Percentiles rank a stretch among this genome's conserved stretches.
Evolutionary conservation across 495 filamentous ascomycete genomes (phyloP).

Genomic region (Staphylotrichum longicolle): DNA sequence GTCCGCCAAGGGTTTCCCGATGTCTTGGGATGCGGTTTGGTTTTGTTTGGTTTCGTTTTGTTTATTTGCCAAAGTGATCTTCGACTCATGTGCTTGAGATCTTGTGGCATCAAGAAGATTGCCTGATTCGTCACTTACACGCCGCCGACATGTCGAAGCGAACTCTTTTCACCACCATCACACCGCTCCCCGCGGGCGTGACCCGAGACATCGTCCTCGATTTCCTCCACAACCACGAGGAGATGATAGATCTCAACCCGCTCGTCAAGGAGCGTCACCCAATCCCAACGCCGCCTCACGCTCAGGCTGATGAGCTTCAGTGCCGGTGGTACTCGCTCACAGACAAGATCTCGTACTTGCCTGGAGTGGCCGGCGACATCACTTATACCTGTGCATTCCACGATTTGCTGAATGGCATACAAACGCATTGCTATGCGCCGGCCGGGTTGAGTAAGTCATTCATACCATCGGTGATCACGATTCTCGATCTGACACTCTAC

Average conservation of each 20-base stretch:
- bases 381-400: conserved; percentile 74
- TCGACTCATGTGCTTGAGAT: neutral
- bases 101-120: neutral
- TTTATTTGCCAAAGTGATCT: neutral
- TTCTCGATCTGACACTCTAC: conserved; percentile 44
- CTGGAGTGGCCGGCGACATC: conserved; percentile 63
- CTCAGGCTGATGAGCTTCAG: conserved; percentile 62
- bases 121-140: conserved; percentile 11
- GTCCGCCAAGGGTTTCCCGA: neutral
- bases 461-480: neutral
- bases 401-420: conserved; percentile 63
- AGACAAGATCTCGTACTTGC: conserved; percentile 71
- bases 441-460: conserved; percentile 29
- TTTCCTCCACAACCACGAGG: conserved; percentile 67
- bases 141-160: conserved; percentile 49
- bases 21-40: neutral
- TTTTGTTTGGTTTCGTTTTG: neutral
- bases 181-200: conserved; percentile 65
- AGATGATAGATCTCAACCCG: conserved; percentile 81
- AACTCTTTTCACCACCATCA: conserved; percentile 65
- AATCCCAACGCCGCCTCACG: conserved; percentile 60
- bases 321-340: conserved; percentile 71
- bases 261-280: conserved; percentile 67
- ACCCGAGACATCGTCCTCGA: conserved; percentile 63
- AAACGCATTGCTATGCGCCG: conserved; percentile 70